A percentile compares a stretch with the other conserved stretches of the same genome.
Evolutionary conservation across 2,329 filamentous ascomycete species (phyloP).

Genomic region (Tolypocladium ophioglossoides): DNA sequence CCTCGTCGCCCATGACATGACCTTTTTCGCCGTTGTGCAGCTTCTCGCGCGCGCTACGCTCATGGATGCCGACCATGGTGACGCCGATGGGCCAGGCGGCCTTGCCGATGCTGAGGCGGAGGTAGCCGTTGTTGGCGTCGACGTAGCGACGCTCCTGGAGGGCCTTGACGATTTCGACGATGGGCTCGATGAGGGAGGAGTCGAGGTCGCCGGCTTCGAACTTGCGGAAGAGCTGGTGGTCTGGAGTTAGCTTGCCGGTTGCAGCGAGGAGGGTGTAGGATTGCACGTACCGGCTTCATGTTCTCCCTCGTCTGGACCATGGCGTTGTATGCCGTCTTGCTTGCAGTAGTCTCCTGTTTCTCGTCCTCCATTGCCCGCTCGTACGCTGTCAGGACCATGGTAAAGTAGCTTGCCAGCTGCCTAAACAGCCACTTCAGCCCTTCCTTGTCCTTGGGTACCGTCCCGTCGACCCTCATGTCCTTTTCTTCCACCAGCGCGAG

Average conservation of each 20-base stretch:
- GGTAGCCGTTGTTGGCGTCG: constrained; percentile 90
- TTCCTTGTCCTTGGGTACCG: constrained; percentile 51
- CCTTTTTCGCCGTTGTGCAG: constrained; percentile 79
- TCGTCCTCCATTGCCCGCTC: constrained; percentile 62
- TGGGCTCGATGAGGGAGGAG: constrained; percentile 65
- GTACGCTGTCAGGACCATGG: constrained; percentile 89
- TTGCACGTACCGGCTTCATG: constrained; percentile 56
- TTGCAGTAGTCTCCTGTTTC: constrained; percentile 56
- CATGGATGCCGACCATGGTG: constrained; percentile 99
- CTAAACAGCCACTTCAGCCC: constrained; percentile 66
- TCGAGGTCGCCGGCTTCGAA: constrained; percentile 76
- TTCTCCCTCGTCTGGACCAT: constrained; percentile 84
- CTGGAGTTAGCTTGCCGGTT: neutral
- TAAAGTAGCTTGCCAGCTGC: constrained; percentile 91
- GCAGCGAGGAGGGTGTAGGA: neutral
- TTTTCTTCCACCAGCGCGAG: constrained; percentile 70
- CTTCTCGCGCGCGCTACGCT: constrained; percentile 90
- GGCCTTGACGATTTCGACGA: constrained; percentile 85
- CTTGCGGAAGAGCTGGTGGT: constrained; percentile 62
- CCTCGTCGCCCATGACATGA: constrained; percentile 95
- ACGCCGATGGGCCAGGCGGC: constrained; percentile 98
- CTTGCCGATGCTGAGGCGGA: constrained; percentile 88
- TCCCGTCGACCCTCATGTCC: constrained; percentile 72
- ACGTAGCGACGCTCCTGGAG: constrained; percentile 89
- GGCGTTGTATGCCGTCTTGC: constrained; percentile 70